Conservation (phyloP, 139 green algal species). For the Diplosphaera chodatii region DNA sequence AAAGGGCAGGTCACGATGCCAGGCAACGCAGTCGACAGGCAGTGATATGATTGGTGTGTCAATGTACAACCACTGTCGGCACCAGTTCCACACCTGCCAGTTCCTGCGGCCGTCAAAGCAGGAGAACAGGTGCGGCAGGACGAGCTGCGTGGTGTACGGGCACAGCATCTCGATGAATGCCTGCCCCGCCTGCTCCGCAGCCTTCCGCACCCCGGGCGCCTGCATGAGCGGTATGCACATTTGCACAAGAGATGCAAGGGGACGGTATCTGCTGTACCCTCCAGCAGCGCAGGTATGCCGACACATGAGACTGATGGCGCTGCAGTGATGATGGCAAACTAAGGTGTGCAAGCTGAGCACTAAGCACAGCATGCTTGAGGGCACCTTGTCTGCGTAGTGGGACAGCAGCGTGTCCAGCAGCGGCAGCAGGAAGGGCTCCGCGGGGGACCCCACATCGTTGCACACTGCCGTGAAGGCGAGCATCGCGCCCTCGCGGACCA, state of each 20-base stretch:
- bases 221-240: not conserved
- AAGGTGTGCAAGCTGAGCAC: too few relatives aligned
- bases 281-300: too few relatives aligned
- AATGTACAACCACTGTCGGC: too few relatives aligned
- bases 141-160: not conserved
- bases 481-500: constrained; percentile 20
- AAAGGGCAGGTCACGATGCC: too few relatives aligned
- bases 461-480: constrained; percentile 9
- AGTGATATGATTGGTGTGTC: too few relatives aligned
- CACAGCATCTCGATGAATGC: not conserved
- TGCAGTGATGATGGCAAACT: too few relatives aligned
- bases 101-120: not conserved
- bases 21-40: too few relatives aligned
- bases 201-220: not conserved
- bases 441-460: constrained; percentile 5
- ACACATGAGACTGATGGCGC: too few relatives aligned
- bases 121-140: not conserved
- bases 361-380: too few relatives aligned
- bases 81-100: not conserved
- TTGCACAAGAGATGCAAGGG: too few relatives aligned
- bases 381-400: constrained; percentile 19
- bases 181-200: not conserved
- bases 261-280: too few relatives aligned
- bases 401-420: constrained; percentile 18
- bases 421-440: constrained; percentile 29